Evolutionary conservation across 129 eudicot species (phyloP), one percentile per base, ranked within the genome.

Genomic region (Cynara cardunculus): DNA sequence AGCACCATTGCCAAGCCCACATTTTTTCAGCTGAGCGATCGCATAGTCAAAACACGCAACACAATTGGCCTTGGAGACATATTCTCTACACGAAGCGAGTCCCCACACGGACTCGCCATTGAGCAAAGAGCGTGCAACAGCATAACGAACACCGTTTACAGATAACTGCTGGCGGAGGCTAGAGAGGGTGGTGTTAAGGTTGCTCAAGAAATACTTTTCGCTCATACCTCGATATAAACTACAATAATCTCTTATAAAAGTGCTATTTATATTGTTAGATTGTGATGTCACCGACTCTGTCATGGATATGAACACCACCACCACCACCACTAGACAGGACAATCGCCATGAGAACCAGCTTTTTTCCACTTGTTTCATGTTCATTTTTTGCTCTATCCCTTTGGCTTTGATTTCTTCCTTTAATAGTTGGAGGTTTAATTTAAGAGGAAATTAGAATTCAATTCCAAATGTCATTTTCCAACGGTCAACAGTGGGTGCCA

Each of bases 1-100:
- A 83, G 89, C 90, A 28, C 90, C 87, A 68, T 87, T 87, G 2
- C 80, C 85, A 62, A 77, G 79, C 35, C 84, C 83, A 79, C 95
- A 90, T 22, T 74, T 73, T 44, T 83, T 71, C n/a, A 74, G 41
- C 64, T 85, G 83, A 76, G 34, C 49, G n/a, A 84, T 83, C 2
- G 92, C 95, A 44, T 84, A 84, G 87, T 86, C 84, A 41, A 79
- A 88, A 76, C 95, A 90, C 25, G 84, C 82, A 26, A 90, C 35
- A 76, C 95, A 90, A 69, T 85, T 84, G 16, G 77, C 74, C 16
- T 7, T 13, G 1, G 90, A 84, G 61, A 90, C 80, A 77, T 90
- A 90, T 10, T 82, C 80, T 26, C 90, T 79, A 78, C 95, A 90
- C 37, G 86, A 83, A 22, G 70, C 92, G 81, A 88, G 85, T 31